Percentiles rank a stretch among this genome's conserved stretches.
Conservation (phyloP, 495 filamentous ascomycete genomes). For the Staphylotrichum longicolle region DNA sequence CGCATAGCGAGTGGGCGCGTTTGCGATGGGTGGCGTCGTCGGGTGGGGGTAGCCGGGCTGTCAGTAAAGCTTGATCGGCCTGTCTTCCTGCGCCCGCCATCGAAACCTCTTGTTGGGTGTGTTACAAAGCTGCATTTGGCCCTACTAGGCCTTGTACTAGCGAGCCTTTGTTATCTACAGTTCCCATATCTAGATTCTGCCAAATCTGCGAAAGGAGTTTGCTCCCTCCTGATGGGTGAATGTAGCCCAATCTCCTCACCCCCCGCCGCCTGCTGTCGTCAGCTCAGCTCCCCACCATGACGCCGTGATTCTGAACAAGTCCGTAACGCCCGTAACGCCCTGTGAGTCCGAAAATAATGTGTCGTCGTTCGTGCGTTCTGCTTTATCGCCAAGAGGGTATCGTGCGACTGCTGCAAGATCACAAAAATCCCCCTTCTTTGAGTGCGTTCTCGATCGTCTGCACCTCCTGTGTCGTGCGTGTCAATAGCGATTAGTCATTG, state of each 20-base stretch:
- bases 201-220: slow-evolving; percentile 39
- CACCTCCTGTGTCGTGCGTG: slow-evolving; percentile 33
- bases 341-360: not conserved
- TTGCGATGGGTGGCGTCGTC: not conserved
- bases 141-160: slow-evolving; percentile 20
- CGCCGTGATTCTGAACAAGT: not conserved
- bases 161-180: slow-evolving; percentile 34
- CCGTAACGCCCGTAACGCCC: slow-evolving; percentile 9
- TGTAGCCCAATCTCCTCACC: slow-evolving; percentile 28
- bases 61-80: too few relatives aligned
- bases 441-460: slow-evolving; percentile 38
- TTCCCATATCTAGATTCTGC: slow-evolving; percentile 33
- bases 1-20: slow-evolving; percentile 6
- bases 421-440: slow-evolving; percentile 41
- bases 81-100: too few relatives aligned
- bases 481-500: slow-evolving; percentile 29
- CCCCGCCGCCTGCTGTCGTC: slow-evolving; percentile 9
- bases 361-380: slow-evolving; percentile 6
- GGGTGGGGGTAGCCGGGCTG: not conserved
- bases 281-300: not conserved
- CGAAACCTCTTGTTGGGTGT: not conserved
- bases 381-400: slow-evolving; percentile 15
- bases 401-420: slow-evolving; percentile 25
- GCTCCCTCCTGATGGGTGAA: slow-evolving; percentile 40
- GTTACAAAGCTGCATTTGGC: slow-evolving; percentile 19